Base-by-base conservation (phyloP, 257 asterid species). In the Orobanche coerulescens region DNA sequence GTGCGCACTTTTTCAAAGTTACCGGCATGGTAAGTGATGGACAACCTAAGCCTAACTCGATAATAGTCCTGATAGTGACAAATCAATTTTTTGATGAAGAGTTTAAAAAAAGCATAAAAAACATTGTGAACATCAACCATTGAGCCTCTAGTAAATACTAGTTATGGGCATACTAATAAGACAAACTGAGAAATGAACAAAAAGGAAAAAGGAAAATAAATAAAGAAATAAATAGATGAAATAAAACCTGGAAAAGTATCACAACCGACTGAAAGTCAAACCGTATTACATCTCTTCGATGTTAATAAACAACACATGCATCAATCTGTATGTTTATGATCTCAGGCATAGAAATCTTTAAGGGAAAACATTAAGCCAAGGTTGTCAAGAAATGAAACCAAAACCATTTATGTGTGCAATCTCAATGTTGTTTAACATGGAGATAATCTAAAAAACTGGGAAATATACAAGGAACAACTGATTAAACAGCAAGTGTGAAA, bases 401-500 rank as follows among this genome's bases (percentile, higher is more conserved):
- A 37, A 60, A 56, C 3, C 22, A 30, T 44, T 62, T 53, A 56
- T 56, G 49, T 57, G 15, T 16, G 33, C 39, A 39, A 28, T 20
- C 22, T 4, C 50, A 16, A 43, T 1, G 50, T 15, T 43, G 37
- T 31, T 60, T 19, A 60, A 1, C 8, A 55, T 56, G 34, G 39
- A 42, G 43, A 19, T 48, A 20, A 46, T 18, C 6, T 49, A 7
- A 36, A 10, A 16, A 36, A 36, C 9, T 22, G 30, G 34, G 56
- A 25, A 62, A 4, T 30, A 28, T 25, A 37, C 56, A 52, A 36
- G 15, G 25, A 56, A 20, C 31, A 47, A 62, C 31, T 56, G 53
- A 10, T 13, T 36, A 65, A 18, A 12, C 23, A 66, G 9, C 26
- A 66, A 34, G 19, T 54, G 37, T 34, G 22, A 68, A 57, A 25